Conservation (phyloP, 2,329 filamentous ascomycete genomes). For the Leptosphaerulina australis region DNA sequence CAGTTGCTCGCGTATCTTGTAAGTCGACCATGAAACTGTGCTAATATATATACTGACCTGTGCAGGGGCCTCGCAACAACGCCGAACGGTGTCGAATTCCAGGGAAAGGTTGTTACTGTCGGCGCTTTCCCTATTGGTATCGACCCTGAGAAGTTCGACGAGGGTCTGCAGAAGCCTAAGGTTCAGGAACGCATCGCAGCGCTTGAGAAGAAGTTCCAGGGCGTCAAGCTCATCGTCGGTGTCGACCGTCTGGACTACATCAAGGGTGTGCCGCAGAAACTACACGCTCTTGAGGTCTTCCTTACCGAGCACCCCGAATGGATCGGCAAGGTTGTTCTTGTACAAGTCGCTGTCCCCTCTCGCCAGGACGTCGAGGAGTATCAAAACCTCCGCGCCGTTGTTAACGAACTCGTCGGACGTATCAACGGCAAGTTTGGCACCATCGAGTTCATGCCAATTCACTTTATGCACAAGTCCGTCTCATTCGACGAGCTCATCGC, state of each 20-base stretch:
- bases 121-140: conserved; percentile 98
- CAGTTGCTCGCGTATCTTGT: conserved; percentile 92
- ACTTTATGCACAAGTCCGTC: conserved; percentile 97
- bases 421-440: conserved; percentile 98
- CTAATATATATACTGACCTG: conserved; percentile 12
- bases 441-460: conserved; percentile 98
- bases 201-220: conserved; percentile 88
- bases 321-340: conserved; percentile 95
- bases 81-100: conserved; percentile 90
- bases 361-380: conserved; percentile 97
- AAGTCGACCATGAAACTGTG: too few species aligned
- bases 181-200: conserved; percentile 87
- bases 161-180: conserved; percentile 82
- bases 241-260: conserved; percentile 98
- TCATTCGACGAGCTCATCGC: conserved; percentile 93
- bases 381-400: conserved; percentile 90
- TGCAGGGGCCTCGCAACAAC: conserved; percentile 72
- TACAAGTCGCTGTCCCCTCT: conserved; percentile 94
- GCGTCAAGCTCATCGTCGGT: conserved; percentile 94
- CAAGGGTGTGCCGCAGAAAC: conserved; percentile 96
- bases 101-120: conserved; percentile 85
- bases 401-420: conserved; percentile 94
- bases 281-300: conserved; percentile 96
- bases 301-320: conserved; percentile 95
- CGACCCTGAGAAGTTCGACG: conserved; percentile 93